These are phyloP conservation scores for Biancaea sappan DNA, from an alignment of 306 rosid genomes.

Conservation along the genomic window DNA sequence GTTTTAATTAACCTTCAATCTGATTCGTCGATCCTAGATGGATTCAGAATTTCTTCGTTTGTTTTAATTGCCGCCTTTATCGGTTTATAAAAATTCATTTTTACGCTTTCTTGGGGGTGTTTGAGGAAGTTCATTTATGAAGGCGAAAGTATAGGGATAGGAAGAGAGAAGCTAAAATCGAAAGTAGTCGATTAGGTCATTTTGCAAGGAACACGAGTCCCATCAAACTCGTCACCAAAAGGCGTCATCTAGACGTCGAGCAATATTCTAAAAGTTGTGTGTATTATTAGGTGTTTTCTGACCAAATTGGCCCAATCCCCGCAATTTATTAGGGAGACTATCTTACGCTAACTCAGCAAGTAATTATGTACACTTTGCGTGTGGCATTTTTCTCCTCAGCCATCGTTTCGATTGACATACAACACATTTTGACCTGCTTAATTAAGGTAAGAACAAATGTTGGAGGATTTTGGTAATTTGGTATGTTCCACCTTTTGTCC, in stretches of 20 bases:
- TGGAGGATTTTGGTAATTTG: not conserved
- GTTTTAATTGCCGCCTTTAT: not conserved
- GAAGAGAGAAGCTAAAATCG: conserved; percentile 4
- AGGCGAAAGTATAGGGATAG: too few species aligned
- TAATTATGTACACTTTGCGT: not conserved
- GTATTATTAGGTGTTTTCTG: not conserved
- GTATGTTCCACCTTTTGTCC: not conserved
- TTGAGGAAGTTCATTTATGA: not conserved
- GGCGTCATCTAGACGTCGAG: not conserved
- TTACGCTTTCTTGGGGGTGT: not conserved
- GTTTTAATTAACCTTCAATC: not conserved
- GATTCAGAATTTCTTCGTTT: not conserved
- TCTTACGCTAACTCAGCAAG: not conserved
- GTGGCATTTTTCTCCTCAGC: not conserved
- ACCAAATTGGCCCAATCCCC: not conserved
- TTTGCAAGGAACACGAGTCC: conserved; percentile 35
- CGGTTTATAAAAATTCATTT: not conserved
- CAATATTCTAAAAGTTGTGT: not conserved
- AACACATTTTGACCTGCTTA: not conserved
- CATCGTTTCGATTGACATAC: not conserved
- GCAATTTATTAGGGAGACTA: not conserved
- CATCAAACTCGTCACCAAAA: too few species aligned
- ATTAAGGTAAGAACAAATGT: not conserved
- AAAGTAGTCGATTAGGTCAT: conserved; percentile 45
- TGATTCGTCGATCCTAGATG: not conserved